These are phyloP conservation scores for Thielaviopsis musarum DNA, from an alignment of 2,329 filamentous ascomycete species.

Conservation along the genomic window DNA sequence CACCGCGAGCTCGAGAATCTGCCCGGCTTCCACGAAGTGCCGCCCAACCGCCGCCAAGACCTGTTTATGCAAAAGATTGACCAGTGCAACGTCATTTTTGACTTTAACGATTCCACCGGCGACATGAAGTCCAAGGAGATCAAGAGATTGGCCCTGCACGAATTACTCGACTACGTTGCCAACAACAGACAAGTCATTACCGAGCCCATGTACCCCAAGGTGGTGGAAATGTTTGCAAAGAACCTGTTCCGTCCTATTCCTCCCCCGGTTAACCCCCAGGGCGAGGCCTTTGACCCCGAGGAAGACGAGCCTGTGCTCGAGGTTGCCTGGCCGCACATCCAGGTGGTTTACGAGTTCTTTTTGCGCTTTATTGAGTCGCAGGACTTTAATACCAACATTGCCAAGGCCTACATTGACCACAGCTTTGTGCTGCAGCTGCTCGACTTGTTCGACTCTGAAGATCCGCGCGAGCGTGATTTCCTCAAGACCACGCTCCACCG, in stretches of 20 bases:
- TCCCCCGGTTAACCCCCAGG: slow-evolving; percentile 91
- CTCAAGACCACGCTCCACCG: slow-evolving; percentile 94
- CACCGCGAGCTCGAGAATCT: slow-evolving; percentile 94
- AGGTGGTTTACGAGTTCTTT: slow-evolving; percentile 99
- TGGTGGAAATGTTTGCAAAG: slow-evolving; percentile 98
- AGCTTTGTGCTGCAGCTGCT: slow-evolving; percentile 90
- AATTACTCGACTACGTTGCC: slow-evolving; percentile 92
- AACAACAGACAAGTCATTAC: slow-evolving; percentile 98
- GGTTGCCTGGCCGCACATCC: slow-evolving; percentile 97
- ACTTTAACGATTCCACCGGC: slow-evolving; percentile 94
- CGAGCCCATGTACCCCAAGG: slow-evolving; percentile 95
- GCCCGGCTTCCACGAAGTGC: slow-evolving; percentile 93
- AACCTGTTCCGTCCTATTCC: slow-evolving; percentile 95
- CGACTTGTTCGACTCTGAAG: slow-evolving; percentile 97
- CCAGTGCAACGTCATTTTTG: slow-evolving; percentile 99
- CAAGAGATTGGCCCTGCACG: slow-evolving; percentile 88
- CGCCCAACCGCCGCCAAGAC: slow-evolving; percentile 84
- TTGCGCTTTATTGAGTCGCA: slow-evolving; percentile 97
- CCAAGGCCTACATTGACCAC: slow-evolving; percentile 97
- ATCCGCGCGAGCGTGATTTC: slow-evolving; percentile 90
- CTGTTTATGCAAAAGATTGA: slow-evolving; percentile 99
- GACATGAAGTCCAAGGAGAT: slow-evolving; percentile 99
- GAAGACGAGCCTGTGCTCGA: slow-evolving; percentile 96
- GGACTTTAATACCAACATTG: slow-evolving; percentile 99
- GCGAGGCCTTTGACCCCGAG: slow-evolving; percentile 94